Base-by-base conservation (phyloP, 2,329 filamentous ascomycete species). In the Xylariomycetidae sp. region DNA sequence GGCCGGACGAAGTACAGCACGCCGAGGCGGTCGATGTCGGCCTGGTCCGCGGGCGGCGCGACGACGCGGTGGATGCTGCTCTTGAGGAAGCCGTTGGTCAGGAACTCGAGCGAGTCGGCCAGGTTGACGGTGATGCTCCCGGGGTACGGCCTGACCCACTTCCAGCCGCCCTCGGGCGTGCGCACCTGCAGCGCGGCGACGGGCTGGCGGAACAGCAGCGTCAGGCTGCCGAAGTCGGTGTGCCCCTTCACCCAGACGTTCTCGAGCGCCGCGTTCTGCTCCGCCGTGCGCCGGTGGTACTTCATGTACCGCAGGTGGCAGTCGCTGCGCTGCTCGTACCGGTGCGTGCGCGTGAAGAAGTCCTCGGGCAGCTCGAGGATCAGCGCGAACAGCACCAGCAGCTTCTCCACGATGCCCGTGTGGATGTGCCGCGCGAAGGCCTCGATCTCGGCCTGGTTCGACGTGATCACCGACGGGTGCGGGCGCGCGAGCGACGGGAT, bases 221-320 rank as follows among this genome's bases (percentile, higher is more conserved):
- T 78, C 7, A 78, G 50, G 1, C 64, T 72, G 1, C 72, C 72
- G 23, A 75, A 63, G 42, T 79, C 74, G 0, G 73, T 77, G 48
- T 79, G 74, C 0, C 59, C 58, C 10, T 57, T 53, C 1, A 58
- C 52, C 54, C 57, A 65, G 12, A 62, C 38, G 17, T 63, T 55
- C 0, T 54, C 54, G 4, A 59, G 45, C 16, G 45, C 48, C 8
- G 42, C 27, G 50, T 72, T 73, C 18, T 67, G 63, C 12, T 67
- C 65, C 4, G 56, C 46, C 1, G 61, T 62, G 10, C 72, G 65
- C 0, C 59, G 60, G 35, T 68, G 63, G 44, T 79, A 79, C 38
- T 73, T 68, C 74, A 78, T 77, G 51, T 77, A 78, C 6, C 77
- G 67, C 20, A 78, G 61, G 45, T 78, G 72, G 33, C 71, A 70